Percentiles rank a stretch among this genome's conserved stretches.
Conservation (phyloP, 1,284 basidiomycete genomes). For the Abortiporus biennis region DNA sequence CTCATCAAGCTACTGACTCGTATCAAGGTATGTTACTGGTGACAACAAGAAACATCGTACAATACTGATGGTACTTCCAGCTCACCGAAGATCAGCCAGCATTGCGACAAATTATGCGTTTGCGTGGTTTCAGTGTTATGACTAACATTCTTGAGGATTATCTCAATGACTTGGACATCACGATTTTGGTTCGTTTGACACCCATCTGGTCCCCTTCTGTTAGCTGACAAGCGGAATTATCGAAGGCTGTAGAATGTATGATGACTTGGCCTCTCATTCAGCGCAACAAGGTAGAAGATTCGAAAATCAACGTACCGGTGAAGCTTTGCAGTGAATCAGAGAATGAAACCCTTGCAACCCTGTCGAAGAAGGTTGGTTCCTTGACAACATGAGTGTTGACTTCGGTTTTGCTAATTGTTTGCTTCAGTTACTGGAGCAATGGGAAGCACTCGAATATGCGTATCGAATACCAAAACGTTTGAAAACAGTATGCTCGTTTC, state of each 20-base stretch:
- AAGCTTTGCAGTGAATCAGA: slow-evolving; percentile 47
- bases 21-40: slow-evolving; percentile 51
- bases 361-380: slow-evolving; percentile 52
- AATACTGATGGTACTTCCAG: slow-evolving; percentile 33
- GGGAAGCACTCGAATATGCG: slow-evolving; percentile 70
- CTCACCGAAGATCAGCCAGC: slow-evolving; percentile 81
- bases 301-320: slow-evolving; percentile 71
- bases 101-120: slow-evolving; percentile 82
- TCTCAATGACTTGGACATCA: slow-evolving; percentile 65
- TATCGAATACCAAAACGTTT: slow-evolving; percentile 82
- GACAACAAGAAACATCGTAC: neutral
- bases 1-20: slow-evolving; percentile 82
- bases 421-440: slow-evolving; percentile 65
- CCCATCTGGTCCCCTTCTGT: slow-evolving; percentile 8
- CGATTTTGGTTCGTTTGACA: slow-evolving; percentile 62
- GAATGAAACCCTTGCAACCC: slow-evolving; percentile 45
- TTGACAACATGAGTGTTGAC: neutral
- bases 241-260: slow-evolving; percentile 73
- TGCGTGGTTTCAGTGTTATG: slow-evolving; percentile 94
- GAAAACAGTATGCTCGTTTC: slow-evolving; percentile 39
- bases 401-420: neutral
- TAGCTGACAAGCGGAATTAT: slow-evolving; percentile 8
- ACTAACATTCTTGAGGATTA: slow-evolving; percentile 84
- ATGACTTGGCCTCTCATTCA: slow-evolving; percentile 78
- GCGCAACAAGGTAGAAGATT: slow-evolving; percentile 92